phyloP scores from a whole-genome alignment of 305 asterid genomes.

The Fraxinus platypoda region DNA sequence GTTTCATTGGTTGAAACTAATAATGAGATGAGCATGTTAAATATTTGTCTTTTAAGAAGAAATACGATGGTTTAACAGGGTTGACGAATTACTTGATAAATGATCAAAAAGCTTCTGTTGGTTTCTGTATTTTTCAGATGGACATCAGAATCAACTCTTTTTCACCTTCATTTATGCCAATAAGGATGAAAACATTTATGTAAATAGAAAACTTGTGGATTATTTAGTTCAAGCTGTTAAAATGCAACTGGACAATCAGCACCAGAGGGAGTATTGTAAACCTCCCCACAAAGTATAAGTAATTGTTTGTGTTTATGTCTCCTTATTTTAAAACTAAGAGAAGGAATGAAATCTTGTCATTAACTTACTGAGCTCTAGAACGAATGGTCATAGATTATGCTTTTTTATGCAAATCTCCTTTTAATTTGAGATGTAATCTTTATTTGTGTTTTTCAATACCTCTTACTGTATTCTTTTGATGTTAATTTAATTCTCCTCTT shows the following conservation, averaged over 20 bases:
- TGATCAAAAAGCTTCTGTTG: not conserved
- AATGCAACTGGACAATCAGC: not conserved
- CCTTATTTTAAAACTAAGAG: not conserved
- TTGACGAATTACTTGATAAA: not conserved
- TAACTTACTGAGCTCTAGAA: not conserved
- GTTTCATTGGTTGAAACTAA: not conserved
- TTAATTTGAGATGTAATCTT: not conserved
- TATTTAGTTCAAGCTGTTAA: not conserved
- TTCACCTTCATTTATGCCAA: not conserved
- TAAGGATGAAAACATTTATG: not conserved
- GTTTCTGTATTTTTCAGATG: not conserved
- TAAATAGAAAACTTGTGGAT: not conserved
- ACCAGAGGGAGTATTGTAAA: not conserved
- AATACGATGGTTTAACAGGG: not conserved
- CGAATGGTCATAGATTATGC: not conserved
- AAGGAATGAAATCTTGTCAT: not conserved
- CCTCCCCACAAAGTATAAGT: not conserved
- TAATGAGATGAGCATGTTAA: not conserved
- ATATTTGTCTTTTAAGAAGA: not conserved
- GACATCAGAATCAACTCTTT: not conserved
- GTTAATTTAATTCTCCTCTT: constrained; percentile 14
- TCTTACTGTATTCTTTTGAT: constrained; percentile 8
- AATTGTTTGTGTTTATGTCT: not conserved
- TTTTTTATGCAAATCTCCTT: not conserved
- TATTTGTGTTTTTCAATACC: constrained; percentile 5